phyloP scores from a whole-genome alignment of 192 early-diverging fungal species.

The Entrophospora sp. region DNA sequence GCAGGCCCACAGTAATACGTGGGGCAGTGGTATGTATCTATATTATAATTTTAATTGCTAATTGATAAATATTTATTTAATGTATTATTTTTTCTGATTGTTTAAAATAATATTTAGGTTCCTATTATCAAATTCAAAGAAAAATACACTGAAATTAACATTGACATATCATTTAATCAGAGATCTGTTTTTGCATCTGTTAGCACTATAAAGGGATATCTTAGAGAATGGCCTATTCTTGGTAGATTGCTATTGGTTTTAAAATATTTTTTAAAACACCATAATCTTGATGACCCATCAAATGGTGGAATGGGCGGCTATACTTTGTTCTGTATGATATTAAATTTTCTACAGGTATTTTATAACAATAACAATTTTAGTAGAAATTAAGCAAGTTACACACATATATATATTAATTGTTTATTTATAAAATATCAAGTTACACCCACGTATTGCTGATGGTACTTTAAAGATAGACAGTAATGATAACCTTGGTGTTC shows the following conservation, averaged over 20 bases:
- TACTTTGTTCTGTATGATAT: constrained; percentile 61
- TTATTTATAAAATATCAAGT: constrained; percentile 29
- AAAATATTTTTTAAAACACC: constrained; percentile 74
- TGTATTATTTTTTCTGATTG: not conserved
- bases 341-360: constrained; percentile 68
- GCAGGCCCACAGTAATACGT: constrained; percentile 46
- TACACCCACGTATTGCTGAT: constrained; percentile 69
- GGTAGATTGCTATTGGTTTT: constrained; percentile 65
- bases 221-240: constrained; percentile 48
- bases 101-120: constrained; percentile 41
- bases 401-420: not conserved
- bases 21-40: constrained; percentile 46
- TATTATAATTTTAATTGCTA: not conserved
- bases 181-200: constrained; percentile 56
- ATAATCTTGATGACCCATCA: constrained; percentile 74
- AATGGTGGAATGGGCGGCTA: constrained; percentile 85
- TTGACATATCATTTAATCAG: constrained; percentile 79
- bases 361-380: not conserved
- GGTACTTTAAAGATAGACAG: constrained; percentile 51
- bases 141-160: constrained; percentile 51
- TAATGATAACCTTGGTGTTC: constrained; percentile 73
- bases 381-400: not conserved
- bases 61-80: not conserved
- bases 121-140: constrained; percentile 88
- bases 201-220: constrained; percentile 42